These are phyloP conservation scores for Phytophthora syringae DNA, from an alignment of 352 stramenopile genomes.

Conservation along the genomic window DNA sequence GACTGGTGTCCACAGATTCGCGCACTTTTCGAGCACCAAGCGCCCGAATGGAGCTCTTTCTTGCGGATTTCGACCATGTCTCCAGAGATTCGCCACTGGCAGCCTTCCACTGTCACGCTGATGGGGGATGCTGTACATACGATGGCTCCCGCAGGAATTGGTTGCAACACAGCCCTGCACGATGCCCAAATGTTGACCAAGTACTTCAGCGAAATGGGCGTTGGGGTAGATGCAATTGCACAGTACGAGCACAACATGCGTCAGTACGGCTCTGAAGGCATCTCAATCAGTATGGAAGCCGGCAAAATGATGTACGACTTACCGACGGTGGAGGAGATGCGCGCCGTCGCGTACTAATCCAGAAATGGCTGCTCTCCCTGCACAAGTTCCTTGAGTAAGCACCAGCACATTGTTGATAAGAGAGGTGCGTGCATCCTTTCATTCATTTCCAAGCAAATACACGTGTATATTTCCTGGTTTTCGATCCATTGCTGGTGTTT, in stretches of 20 bases:
- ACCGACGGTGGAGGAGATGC: constrained; percentile 53
- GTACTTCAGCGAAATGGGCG: constrained; percentile 50
- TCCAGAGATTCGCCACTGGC: constrained; percentile 52
- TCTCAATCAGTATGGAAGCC: constrained; percentile 49
- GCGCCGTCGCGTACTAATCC: constrained; percentile 39
- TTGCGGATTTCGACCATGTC: constrained; percentile 69
- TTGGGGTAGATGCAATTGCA: constrained; percentile 53
- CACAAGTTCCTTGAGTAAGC: not conserved
- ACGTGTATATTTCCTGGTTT: not conserved
- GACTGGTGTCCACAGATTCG: constrained; percentile 58
- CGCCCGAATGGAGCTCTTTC: constrained; percentile 61
- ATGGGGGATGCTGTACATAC: constrained; percentile 70
- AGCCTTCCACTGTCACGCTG: constrained; percentile 54
- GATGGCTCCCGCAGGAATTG: constrained; percentile 63
- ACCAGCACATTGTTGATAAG: too few species aligned
- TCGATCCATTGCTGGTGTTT: too few species aligned
- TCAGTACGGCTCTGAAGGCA: constrained; percentile 46
- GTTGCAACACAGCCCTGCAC: constrained; percentile 60
- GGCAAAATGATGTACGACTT: constrained; percentile 59
- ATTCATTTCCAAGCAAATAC: too few species aligned
- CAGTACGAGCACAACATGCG: constrained; percentile 66
- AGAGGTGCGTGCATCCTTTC: too few species aligned
- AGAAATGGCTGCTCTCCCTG: not conserved
- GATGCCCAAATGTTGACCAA: constrained; percentile 60
- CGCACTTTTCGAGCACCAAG: constrained; percentile 48